Percentiles rank a stretch among this genome's conserved stretches.
phyloP scores from a whole-genome alignment of 2,329 filamentous ascomycete species.

The Alternaria alternata region DNA sequence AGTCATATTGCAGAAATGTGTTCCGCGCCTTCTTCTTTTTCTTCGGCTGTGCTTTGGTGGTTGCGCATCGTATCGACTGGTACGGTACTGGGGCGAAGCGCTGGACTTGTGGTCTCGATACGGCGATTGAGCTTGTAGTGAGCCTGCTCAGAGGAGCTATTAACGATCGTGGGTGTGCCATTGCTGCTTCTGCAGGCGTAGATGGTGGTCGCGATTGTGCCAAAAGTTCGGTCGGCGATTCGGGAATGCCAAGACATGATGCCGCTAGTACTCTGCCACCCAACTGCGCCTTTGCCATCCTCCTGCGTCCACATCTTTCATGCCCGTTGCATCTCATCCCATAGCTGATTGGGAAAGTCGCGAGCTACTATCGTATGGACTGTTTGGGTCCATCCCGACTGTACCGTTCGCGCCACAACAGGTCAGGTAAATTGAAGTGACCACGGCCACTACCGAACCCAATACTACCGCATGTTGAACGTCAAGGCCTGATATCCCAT shows the following conservation, averaged over 20 bases:
- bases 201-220: slow-evolving; percentile 17
- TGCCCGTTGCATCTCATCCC: not conserved
- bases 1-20: slow-evolving; percentile 68
- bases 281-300: not conserved
- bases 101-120: slow-evolving; percentile 28
- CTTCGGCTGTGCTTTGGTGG: slow-evolving; percentile 52
- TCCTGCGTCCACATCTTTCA: not conserved
- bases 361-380: not conserved
- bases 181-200: slow-evolving; percentile 26
- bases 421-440: not conserved
- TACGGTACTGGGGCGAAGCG: slow-evolving; percentile 38
- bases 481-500: not conserved
- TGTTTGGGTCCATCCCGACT: not conserved
- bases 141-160: slow-evolving; percentile 46
- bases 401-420: not conserved
- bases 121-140: slow-evolving; percentile 29
- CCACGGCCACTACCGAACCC: not conserved
- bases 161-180: slow-evolving; percentile 48
- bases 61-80: slow-evolving; percentile 52
- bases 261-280: not conserved
- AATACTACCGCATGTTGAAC: not conserved
- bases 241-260: slow-evolving; percentile 34
- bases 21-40: slow-evolving; percentile 69
- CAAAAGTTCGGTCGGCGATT: slow-evolving; percentile 38
- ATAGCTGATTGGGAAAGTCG: not conserved